phyloP scores from a whole-genome alignment of 2,329 filamentous ascomycete genomes.

The Trichoderma atroviride region DNA sequence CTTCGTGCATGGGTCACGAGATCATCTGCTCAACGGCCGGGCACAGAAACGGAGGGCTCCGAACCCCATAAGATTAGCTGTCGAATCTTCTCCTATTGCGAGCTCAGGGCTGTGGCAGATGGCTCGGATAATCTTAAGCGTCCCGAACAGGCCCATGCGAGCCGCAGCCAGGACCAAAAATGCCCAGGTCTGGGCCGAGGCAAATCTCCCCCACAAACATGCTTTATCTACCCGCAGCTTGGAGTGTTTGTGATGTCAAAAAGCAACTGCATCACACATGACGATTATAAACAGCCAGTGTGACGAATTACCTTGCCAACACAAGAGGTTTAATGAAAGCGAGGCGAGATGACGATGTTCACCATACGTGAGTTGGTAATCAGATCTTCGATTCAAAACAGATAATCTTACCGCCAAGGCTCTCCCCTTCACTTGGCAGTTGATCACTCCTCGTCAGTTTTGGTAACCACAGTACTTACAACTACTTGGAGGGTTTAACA shows the following conservation, averaged over 20 bases:
- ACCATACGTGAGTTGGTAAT: neutral
- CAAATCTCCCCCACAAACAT: constrained; percentile 25
- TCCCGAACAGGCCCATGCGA: neutral
- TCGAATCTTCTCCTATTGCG: constrained; percentile 1
- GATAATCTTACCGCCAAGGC: neutral
- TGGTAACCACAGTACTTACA: neutral
- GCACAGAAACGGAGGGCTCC: constrained; percentile 2
- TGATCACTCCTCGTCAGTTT: neutral
- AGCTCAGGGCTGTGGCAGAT: constrained; percentile 4
- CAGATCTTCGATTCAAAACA: neutral
- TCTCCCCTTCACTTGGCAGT: neutral
- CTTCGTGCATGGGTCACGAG: neutral
- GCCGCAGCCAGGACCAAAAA: neutral
- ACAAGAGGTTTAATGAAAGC: neutral
- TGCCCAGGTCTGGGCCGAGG: neutral
- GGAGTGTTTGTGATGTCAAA: neutral
- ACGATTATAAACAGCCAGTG: neutral
- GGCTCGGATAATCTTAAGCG: constrained; percentile 6
- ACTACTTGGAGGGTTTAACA: neutral
- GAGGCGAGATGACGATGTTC: neutral
- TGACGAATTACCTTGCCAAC: neutral
- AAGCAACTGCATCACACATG: neutral
- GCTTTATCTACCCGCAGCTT: constrained; percentile 1
- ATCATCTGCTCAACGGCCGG: constrained; percentile 9
- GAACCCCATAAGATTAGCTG: constrained; percentile 2